phyloP scores from a whole-genome alignment of 2,329 filamentous ascomycete species.

The Aschersonia sp. region DNA sequence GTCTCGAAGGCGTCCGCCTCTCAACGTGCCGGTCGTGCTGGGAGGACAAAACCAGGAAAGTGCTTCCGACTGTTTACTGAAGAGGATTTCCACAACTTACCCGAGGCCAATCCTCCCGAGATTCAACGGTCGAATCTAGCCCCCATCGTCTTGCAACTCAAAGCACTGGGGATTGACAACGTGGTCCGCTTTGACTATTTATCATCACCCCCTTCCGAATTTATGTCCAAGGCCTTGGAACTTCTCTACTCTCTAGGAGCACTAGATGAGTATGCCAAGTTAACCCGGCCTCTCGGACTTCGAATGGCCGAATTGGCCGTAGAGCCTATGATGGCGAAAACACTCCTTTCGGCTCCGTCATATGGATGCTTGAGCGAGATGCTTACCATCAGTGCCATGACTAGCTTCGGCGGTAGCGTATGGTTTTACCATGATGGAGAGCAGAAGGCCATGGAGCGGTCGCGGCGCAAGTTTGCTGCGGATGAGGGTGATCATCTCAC shows the following conservation, averaged over 20 bases:
- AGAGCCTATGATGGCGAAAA: conserved; percentile 92
- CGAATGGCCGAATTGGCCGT: conserved; percentile 89
- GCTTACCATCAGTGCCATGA: conserved; percentile 87
- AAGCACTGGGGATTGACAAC: conserved; percentile 91
- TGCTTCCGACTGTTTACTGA: conserved; percentile 91
- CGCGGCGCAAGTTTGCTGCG: conserved; percentile 69
- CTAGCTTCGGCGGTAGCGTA: conserved; percentile 65
- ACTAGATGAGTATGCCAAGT: conserved; percentile 76
- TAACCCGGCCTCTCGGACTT: conserved; percentile 75
- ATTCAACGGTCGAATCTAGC: conserved; percentile 87
- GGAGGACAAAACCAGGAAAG: conserved; percentile 79
- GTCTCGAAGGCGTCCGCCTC: conserved; percentile 87
- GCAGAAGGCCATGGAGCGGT: conserved; percentile 59
- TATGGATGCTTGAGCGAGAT: conserved; percentile 78
- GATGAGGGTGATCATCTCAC: conserved; percentile 92
- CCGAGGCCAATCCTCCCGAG: conserved; percentile 68
- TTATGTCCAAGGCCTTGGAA: conserved; percentile 76
- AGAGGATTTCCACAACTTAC: conserved; percentile 46
- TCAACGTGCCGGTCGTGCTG: conserved; percentile 79
- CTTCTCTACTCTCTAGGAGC: conserved; percentile 77
- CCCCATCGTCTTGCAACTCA: conserved; percentile 76
- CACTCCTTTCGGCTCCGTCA: conserved; percentile 56
- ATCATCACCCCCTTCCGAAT: conserved; percentile 69
- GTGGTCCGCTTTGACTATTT: conserved; percentile 82
- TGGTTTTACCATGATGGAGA: conserved; percentile 73